Evolutionary conservation across 1,284 basidiomycete genomes (phyloP), one percentile per base, ranked within the genome.

Genomic region (Ustilago cynodontis): DNA sequence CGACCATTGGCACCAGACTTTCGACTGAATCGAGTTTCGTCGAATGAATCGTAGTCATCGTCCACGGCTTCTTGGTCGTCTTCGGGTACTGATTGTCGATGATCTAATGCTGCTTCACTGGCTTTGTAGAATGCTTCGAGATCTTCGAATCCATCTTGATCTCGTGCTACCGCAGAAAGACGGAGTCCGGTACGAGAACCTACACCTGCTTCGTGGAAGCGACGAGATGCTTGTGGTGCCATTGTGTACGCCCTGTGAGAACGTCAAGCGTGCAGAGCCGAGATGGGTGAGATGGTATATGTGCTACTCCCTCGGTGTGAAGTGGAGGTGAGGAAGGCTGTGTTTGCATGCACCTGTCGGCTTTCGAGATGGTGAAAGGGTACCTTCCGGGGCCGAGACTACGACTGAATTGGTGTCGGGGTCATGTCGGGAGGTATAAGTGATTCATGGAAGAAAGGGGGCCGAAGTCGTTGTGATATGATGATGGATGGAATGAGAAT

Each of bases 131-230:
- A 86, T 16, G 77, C 83, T 37, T 84, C 81, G 18, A 84, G 63
- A 37, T 83, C 77, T 11, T 82, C 78, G 54, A 82, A 65, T 11
- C 94, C 95, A 82, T 94, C 92, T 16, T 91, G 91, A 77, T 91
- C 91, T n/a, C 81, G 65, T 5, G 55, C 68, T 0, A 79, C 65
- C 5, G 66, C 60, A 0, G 82, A 77, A 14, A 83, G 79, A 13
- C 78, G 74, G 20, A 86, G 72, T 26, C 84, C 84, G 20, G 84
- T 86, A 20, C 84, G 78, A 24, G 82, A 77, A 10, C 84, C 84
- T 3, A 84, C 77, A 11, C 82, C 82, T 11, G 77, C 68, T 52
- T 82, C 82, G 37, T 85, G 81, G 65, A 80, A 86, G 39, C 82
- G 75, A 9, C 80, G 79, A 24, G 78, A 72, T 20, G 65, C 69